These are phyloP conservation scores for Holtermannia corniformis DNA, from an alignment of 768 basidiomycete genomes.

Conservation along the genomic window DNA sequence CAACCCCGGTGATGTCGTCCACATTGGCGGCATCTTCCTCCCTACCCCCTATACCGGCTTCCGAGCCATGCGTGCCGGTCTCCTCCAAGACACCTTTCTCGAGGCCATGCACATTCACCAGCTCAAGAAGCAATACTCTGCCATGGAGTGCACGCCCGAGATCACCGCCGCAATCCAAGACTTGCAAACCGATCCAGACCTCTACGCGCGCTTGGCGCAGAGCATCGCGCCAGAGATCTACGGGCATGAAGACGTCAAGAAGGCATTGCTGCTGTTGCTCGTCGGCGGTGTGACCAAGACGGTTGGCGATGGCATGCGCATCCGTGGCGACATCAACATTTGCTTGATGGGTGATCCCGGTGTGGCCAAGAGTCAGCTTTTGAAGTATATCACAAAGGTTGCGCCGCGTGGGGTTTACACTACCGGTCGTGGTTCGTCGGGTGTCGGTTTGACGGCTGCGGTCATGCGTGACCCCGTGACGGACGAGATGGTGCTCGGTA, in stretches of 20 bases:
- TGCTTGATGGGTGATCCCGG: constrained; percentile 99
- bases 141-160: constrained; percentile 84
- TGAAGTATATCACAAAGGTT: constrained; percentile 95
- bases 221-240: constrained; percentile 99
- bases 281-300: constrained; percentile 94
- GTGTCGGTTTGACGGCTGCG: constrained; percentile 95
- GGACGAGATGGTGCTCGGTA: constrained; percentile 97
- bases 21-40: constrained; percentile 92
- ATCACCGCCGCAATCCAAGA: constrained; percentile 60
- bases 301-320: constrained; percentile 96
- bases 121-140: constrained; percentile 92
- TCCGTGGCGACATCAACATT: constrained; percentile 92
- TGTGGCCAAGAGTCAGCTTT: constrained; percentile 76
- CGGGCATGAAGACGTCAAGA: constrained; percentile 94
- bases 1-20: constrained; percentile 92
- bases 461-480: constrained; percentile 99
- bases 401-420: constrained; percentile 97
- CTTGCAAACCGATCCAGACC: constrained; percentile 61
- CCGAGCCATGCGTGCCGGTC: constrained; percentile 90
- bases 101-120: constrained; percentile 85
- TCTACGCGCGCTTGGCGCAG: constrained; percentile 78
- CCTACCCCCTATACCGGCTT: constrained; percentile 96
- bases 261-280: constrained; percentile 79
- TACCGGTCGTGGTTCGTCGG: constrained; percentile 95
- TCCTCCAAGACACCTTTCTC: constrained; percentile 93